These are phyloP conservation scores for Tulasnella calospora DNA, from an alignment of 768 basidiomycete species.

Conservation along the genomic window DNA sequence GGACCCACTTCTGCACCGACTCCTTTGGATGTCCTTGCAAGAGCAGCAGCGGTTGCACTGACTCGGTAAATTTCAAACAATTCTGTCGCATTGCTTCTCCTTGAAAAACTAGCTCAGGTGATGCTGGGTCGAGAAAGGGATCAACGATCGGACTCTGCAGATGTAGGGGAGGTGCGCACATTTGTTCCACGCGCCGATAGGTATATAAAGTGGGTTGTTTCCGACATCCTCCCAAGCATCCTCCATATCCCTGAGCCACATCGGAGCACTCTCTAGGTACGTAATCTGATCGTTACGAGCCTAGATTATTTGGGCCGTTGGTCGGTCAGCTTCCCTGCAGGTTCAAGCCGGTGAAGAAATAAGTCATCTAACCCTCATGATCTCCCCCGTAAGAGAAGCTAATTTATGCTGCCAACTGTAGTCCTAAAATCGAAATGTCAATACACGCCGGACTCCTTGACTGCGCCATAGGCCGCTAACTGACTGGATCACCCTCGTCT, in stretches of 20 bases:
- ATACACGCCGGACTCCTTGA: no score
- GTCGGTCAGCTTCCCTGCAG: background rate
- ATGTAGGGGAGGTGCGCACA: background rate
- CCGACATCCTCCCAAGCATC: background rate
- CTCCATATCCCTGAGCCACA: background rate
- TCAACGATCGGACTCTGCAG: background rate
- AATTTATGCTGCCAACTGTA: background rate
- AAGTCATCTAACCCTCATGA: background rate
- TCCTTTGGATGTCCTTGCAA: background rate
- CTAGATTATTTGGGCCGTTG: background rate
- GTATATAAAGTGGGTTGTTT: background rate
- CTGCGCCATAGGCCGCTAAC: background rate
- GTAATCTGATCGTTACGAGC: background rate
- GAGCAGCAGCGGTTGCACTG: background rate
- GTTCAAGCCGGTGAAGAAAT: no score
- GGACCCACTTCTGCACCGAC: background rate
- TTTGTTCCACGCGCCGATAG: conserved; percentile 5
- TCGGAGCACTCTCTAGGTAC: background rate
- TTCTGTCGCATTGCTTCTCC: background rate
- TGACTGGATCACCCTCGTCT: conserved; percentile 18
- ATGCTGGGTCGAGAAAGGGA: background rate
- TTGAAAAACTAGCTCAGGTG: background rate
- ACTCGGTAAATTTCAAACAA: background rate
- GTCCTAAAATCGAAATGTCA: no score
- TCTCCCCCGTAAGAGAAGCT: background rate